Evolutionary conservation across 163 green algal genomes (phyloP).

Genomic region (Scenedesmus sp.): DNA sequence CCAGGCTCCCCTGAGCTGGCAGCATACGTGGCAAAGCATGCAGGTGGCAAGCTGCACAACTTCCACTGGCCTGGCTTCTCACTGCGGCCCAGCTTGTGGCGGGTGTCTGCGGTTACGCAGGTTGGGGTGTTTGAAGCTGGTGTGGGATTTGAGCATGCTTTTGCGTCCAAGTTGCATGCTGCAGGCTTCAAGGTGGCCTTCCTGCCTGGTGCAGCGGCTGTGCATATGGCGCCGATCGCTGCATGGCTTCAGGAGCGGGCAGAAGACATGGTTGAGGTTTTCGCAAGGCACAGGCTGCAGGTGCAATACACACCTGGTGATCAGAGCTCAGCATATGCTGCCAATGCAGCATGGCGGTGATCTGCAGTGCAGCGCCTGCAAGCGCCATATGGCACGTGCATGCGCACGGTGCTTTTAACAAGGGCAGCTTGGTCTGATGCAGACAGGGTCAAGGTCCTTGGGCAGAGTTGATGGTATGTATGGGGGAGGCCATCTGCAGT

Average conservation of each 20-base stretch:
- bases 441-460: too few relatives aligned
- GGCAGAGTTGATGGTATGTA: too few relatives aligned
- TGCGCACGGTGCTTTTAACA: too few relatives aligned
- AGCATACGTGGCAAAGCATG: neutral
- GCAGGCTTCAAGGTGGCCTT: neutral
- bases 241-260: neutral
- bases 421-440: too few relatives aligned
- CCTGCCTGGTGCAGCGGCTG: neutral
- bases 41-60: neutral
- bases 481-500: too few relatives aligned
- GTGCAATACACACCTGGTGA: neutral
- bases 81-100: neutral
- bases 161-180: neutral
- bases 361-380: neutral
- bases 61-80: conserved; percentile 7
- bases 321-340: neutral
- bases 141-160: neutral
- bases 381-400: too few relatives aligned
- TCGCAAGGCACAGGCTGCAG: neutral
- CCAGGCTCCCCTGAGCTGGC: neutral
- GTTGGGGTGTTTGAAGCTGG: neutral
- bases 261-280: neutral
- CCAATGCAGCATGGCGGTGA: neutral
- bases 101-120: neutral
- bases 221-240: neutral